Evolutionary conservation across 192 early-diverging fungal species (phyloP).

Genomic region (Coemansia sp.): DNA sequence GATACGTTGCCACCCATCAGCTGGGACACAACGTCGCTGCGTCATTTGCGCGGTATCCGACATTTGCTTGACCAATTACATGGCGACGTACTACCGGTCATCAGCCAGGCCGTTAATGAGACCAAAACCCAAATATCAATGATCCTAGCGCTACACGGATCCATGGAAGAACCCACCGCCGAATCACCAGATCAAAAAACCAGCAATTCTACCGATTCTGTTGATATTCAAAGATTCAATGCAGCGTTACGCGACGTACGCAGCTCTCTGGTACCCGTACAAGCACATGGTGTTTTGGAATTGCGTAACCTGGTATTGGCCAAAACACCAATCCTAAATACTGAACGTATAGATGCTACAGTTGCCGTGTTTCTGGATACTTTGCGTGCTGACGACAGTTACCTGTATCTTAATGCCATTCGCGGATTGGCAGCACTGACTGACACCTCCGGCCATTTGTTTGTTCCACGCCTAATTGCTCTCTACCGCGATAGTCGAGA

Average conservation of each 20-base stretch:
- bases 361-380: conserved; percentile 78
- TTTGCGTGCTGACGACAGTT: conserved; percentile 79
- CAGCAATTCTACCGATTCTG: conserved; percentile 17
- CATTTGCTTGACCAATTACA: conserved; percentile 16
- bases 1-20: conserved; percentile 10
- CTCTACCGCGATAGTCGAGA: conserved; percentile 59
- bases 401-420: conserved; percentile 91
- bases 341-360: conserved; percentile 62
- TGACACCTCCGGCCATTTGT: conserved; percentile 72
- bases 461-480: conserved; percentile 64
- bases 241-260: conserved; percentile 76
- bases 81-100: not conserved
- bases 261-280: conserved; percentile 79
- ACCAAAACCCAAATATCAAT: conserved; percentile 26
- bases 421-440: conserved; percentile 81
- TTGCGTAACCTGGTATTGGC: conserved; percentile 78
- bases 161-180: not conserved
- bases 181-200: not conserved
- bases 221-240: conserved; percentile 61
- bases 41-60: conserved; percentile 29
- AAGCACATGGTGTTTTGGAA: conserved; percentile 83
- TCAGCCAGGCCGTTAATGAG: conserved; percentile 13
- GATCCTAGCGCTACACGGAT: conserved; percentile 36
- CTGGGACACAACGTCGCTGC: conserved; percentile 21
- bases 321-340: conserved; percentile 59